Evolutionary conservation across 2,329 filamentous ascomycete species (phyloP).

Genomic region (Metarhizium album): DNA sequence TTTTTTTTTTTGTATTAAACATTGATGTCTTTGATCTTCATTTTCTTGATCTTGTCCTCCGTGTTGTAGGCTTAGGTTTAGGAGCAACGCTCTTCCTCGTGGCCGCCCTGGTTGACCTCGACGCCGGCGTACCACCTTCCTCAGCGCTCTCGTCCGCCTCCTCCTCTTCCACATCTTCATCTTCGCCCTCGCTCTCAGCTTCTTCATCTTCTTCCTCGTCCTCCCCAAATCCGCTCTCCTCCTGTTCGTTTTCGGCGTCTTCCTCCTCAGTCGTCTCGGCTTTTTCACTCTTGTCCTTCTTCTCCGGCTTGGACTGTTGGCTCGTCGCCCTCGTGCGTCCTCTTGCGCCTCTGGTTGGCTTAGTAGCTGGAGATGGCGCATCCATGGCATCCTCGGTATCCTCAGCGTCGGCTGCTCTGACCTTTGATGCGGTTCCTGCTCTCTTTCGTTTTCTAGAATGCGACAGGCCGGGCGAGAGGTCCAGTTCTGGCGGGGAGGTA

Average conservation of each 20-base stretch:
- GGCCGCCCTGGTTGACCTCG: conserved; percentile 17
- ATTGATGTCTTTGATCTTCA: neutral
- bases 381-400: conserved; percentile 37
- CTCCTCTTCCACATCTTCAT: conserved; percentile 12
- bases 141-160: conserved; percentile 13
- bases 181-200: conserved; percentile 18
- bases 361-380: conserved; percentile 22
- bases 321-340: conserved; percentile 33
- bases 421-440: conserved; percentile 25
- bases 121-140: conserved; percentile 23
- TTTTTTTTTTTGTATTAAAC: no score
- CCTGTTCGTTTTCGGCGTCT: conserved; percentile 18
- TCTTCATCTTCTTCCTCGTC: conserved; percentile 18
- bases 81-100: conserved; percentile 4
- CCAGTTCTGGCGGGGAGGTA: conserved; percentile 34
- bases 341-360: conserved; percentile 30
- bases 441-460: conserved; percentile 34
- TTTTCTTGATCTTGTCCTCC: conserved; percentile 6
- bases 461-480: conserved; percentile 24
- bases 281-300: conserved; percentile 11
- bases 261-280: conserved; percentile 28
- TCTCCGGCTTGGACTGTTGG: conserved; percentile 27
- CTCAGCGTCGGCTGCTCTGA: conserved; percentile 33
- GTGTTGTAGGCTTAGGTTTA: conserved; percentile 3
- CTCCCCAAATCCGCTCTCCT: conserved; percentile 20